These are phyloP conservation scores for Pyrenophora seminiperda DNA, from an alignment of 2,329 filamentous ascomycete genomes.

Conservation along the genomic window DNA sequence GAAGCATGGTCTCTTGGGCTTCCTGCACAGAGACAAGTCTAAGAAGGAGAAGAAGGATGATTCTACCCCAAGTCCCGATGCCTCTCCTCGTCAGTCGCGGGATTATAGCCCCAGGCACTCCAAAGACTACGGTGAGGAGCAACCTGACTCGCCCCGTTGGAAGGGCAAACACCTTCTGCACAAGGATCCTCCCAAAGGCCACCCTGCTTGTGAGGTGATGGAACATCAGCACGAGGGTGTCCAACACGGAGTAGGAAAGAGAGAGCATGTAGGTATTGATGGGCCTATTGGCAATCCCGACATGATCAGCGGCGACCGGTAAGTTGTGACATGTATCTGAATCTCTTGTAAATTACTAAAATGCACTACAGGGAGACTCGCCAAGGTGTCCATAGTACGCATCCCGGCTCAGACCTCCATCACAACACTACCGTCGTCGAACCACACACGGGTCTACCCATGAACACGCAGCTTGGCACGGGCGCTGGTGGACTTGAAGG, in stretches of 20 bases:
- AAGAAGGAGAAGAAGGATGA: constrained; percentile 45
- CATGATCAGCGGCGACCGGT: constrained; percentile 37
- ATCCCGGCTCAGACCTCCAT: constrained; percentile 23
- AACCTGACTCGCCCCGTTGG: constrained; percentile 25
- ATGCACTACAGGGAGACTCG: constrained; percentile 21
- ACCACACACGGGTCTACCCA: constrained; percentile 49
- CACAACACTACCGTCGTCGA: constrained; percentile 40
- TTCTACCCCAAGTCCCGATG: constrained; percentile 18
- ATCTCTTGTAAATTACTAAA: not conserved
- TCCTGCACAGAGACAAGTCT: constrained; percentile 51
- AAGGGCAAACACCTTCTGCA: constrained; percentile 47
- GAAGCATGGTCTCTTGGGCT: constrained; percentile 47
- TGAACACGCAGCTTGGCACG: constrained; percentile 49
- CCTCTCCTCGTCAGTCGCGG: constrained; percentile 25
- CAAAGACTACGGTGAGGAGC: constrained; percentile 31
- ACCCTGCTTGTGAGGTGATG: constrained; percentile 39
- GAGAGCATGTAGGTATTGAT: constrained; percentile 38
- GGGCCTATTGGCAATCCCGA: constrained; percentile 36
- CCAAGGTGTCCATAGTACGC: constrained; percentile 26
- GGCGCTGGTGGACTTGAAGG: constrained; percentile 48
- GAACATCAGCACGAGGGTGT: constrained; percentile 24
- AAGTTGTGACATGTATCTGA: constrained; percentile 12
- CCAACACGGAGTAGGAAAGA: constrained; percentile 20
- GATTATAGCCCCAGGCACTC: constrained; percentile 29
- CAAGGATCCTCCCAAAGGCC: constrained; percentile 49